A percentile compares a stretch with the other conserved stretches of the same genome.
These are phyloP conservation scores for Yamadazyma songkhlaensis DNA, from an alignment of 1,139 yeast species.

Conservation along the genomic window DNA sequence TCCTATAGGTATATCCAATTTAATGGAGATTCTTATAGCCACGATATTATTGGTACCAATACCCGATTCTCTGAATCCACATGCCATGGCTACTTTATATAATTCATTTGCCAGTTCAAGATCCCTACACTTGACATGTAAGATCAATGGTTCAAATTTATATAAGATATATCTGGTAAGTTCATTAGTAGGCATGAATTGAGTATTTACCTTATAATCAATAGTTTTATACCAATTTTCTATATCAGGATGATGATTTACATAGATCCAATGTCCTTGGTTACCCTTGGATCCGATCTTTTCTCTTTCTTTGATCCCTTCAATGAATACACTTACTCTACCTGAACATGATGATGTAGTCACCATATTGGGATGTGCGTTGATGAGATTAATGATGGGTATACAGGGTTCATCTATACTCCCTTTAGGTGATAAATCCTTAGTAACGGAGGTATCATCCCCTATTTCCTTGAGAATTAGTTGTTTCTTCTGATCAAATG, in stretches of 20 bases:
- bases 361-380: slow-evolving; percentile 62
- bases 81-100: slow-evolving; percentile 70
- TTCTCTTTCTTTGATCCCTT: slow-evolving; percentile 45
- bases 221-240: slow-evolving; percentile 47
- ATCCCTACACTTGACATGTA: slow-evolving; percentile 78
- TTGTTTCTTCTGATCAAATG: slow-evolving; percentile 68
- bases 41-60: slow-evolving; percentile 79
- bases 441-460: slow-evolving; percentile 38
- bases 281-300: slow-evolving; percentile 83
- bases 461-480: slow-evolving; percentile 56
- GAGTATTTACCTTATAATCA: slow-evolving; percentile 6
- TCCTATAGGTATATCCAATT: slow-evolving; percentile 74
- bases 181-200: slow-evolving; percentile 12
- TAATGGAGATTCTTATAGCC: slow-evolving; percentile 70
- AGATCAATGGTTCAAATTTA: slow-evolving; percentile 81
- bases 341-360: slow-evolving; percentile 92
- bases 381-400: slow-evolving; percentile 69
- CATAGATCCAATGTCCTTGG: slow-evolving; percentile 83
- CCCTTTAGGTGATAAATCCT: slow-evolving; percentile 84
- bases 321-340: slow-evolving; percentile 74
- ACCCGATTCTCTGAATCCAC: slow-evolving; percentile 87
- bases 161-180: slow-evolving; percentile 56
- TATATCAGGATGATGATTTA: slow-evolving; percentile 63
- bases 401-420: slow-evolving; percentile 68
- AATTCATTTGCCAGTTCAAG: slow-evolving; percentile 55